Evolutionary conservation across 2,329 filamentous ascomycete genomes (phyloP).

Genomic region (Tolypocladium paradoxum): DNA sequence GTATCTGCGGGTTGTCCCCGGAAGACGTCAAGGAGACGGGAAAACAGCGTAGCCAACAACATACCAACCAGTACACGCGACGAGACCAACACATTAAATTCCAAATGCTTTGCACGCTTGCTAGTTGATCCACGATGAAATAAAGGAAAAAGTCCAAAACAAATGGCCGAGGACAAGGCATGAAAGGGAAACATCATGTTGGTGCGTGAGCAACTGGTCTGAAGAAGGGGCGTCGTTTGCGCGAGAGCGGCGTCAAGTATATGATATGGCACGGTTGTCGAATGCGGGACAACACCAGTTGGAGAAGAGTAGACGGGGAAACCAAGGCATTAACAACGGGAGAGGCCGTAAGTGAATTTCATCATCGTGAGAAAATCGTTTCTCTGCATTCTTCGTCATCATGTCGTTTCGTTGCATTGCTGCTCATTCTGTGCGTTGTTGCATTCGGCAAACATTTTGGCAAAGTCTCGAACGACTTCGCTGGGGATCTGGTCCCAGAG

Average conservation of each 20-base stretch:
- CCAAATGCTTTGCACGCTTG: conserved; percentile 3
- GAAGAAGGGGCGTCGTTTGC: not conserved
- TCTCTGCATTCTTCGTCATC: conserved; percentile 25
- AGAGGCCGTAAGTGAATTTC: conserved; percentile 15
- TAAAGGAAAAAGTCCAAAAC: conserved; percentile 5
- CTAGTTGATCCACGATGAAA: not conserved
- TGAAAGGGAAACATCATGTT: conserved; percentile 3
- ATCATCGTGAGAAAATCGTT: conserved; percentile 23
- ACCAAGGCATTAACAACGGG: conserved; percentile 18
- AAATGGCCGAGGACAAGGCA: not conserved
- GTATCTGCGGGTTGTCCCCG: not conserved
- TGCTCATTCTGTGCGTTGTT: conserved; percentile 36
- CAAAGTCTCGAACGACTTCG: conserved; percentile 87
- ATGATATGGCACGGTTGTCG: not conserved
- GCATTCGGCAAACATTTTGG: conserved; percentile 76
- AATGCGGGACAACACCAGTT: not conserved
- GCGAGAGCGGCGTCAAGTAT: not conserved
- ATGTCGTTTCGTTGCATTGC: conserved; percentile 31
- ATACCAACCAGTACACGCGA: not conserved
- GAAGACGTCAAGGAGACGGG: not conserved
- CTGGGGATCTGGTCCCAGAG: conserved; percentile 90
- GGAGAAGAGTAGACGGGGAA: conserved; percentile 6
- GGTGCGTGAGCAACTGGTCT: conserved; percentile 3
- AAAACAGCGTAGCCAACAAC: not conserved
- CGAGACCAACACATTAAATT: not conserved